Base-by-base conservation (phyloP, 129 eudicot genomes). In the Helianthus annuus region DNA sequence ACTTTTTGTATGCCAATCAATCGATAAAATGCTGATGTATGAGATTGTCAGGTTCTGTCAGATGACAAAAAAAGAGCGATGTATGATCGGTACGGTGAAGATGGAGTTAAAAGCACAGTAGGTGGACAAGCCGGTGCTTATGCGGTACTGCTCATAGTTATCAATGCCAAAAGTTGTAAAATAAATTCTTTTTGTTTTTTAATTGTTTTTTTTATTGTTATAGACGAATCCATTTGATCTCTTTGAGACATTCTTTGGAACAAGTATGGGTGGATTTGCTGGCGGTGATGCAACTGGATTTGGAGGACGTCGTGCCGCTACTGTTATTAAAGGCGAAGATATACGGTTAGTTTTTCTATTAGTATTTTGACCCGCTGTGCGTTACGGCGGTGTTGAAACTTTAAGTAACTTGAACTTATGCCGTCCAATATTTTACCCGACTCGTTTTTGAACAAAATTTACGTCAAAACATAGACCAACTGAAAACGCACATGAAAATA, bases 161-260 rank as follows among this genome's bases (percentile, higher is more conserved):
- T 1, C 7, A 24, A 49, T 36, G 45, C 52, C 36, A 63, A 49
- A 44, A 44, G 17, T 22, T 9, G 59, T 72, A 72, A 16, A 32
- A 29, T 48, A 16, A 15, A 32, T 12, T 32, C 5, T 71, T 56
- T 46, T 32, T 6, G 52, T 11, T 49, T 17, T 13, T 48, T 34
- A 17, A 48, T 24, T 14, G 38, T 36, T 32, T 0, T 22, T 9
- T 70, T 17, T 52, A 62, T 48, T 10, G 59, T 32, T 39, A 68
- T 82, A 89, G 87, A 88, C 97, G 46, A 94, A 94, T 83, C 99
- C 99, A 15, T 94, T 94, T 88, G 99, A 94, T 84, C 89, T 94
- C 15, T 94, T 94, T 79, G 99, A 94, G 79, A 87, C 97, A 17
- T 94, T 94, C 78, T 94, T 94, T 70, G 99, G 99, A 68, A 76